Evolutionary conservation across 2,329 filamentous ascomycete genomes (phyloP).

Genomic region (Trichoderma sp.): DNA sequence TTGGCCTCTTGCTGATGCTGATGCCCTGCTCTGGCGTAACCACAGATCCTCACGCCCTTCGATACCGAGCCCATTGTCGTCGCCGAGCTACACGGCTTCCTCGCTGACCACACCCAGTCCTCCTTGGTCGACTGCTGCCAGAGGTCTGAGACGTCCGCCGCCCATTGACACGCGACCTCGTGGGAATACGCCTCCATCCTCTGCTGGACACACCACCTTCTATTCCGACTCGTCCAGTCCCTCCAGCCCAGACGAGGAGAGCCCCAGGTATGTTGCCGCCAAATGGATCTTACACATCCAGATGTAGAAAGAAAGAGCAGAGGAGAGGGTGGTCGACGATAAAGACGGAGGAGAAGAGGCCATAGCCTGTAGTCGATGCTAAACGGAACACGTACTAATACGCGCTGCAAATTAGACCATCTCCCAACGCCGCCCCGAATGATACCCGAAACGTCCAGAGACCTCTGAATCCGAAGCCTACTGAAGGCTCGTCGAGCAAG

Average conservation of each 20-base stretch:
- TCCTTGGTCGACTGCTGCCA: constrained; percentile 26
- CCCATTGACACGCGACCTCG: constrained; percentile 29
- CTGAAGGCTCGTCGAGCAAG: constrained; percentile 44
- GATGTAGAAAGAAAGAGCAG: background rate
- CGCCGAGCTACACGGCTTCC: constrained; percentile 47
- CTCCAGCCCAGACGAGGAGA: constrained; percentile 40
- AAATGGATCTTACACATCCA: background rate
- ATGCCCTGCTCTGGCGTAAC: constrained; percentile 33
- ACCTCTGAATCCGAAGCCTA: constrained; percentile 49
- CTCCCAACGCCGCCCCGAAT: constrained; percentile 47
- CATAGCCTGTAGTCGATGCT: background rate
- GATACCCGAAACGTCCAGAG: constrained; percentile 52
- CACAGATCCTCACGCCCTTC: constrained; percentile 52
- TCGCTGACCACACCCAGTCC: constrained; percentile 46
- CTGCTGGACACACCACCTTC: constrained; percentile 39
- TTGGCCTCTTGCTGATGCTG: constrained; percentile 4
- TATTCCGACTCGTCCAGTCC: constrained; percentile 44
- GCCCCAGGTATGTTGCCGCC: constrained; percentile 40
- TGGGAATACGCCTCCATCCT: constrained; percentile 19
- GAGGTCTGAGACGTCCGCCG: constrained; percentile 34
- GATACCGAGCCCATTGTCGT: constrained; percentile 54
- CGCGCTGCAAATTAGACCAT: constrained; percentile 34
- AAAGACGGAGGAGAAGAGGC: background rate
- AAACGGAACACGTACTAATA: constrained; percentile 18
- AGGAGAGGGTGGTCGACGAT: background rate